Base-by-base conservation (phyloP, 1,284 basidiomycete genomes). In the Cystobasidium sp. region DNA sequence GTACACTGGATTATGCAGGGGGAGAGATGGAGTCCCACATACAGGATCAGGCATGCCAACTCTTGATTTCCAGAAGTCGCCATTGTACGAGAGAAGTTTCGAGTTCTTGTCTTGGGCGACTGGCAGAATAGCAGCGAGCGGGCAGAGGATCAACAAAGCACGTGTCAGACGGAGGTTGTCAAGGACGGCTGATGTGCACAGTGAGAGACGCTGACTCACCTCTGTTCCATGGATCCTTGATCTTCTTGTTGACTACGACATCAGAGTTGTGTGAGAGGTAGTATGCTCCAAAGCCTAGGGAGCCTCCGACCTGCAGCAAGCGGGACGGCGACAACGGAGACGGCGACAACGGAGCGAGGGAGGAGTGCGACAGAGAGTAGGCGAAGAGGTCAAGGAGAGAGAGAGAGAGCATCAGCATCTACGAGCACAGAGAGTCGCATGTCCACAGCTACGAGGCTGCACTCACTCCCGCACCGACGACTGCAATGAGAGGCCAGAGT, bases 211-310 rank as follows among this genome's bases (percentile, higher is more conserved):
- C n/a, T 22, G 53, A 58, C 68, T 49, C 55, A 59, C 55, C 46
- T 9, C 56, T 49, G 49, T 73, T 73, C 71, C 71, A 73, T 8
- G 71, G 71, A 37, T 73, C 62, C 43, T 37, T 59, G 62, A 67
- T 73, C 41, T 61, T 55, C 71, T 73, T 73, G 71, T 73, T 73
- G 52, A 73, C 71, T 20, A 73, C 71, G n/a, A 73, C 71, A 51
- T 73, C 71, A n/a, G 63, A 31, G 53, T 31, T 66, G 63, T 66
- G 51, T 1, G 52, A 46, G 41, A 73, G 63, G 56, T 73, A 73
- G 51, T 73, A 59, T 8, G 41, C 51, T 6, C 51, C 71, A 31
- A 73, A 73, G 6, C 41, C 71, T 7, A 73, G 10, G 8, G 24
- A 31, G 24, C 71, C 71, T 12, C 62, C 71, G 51, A 73, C 52